phyloP scores from a whole-genome alignment of 1,284 basidiomycete genomes.

The Heterobasidion occidentale region DNA sequence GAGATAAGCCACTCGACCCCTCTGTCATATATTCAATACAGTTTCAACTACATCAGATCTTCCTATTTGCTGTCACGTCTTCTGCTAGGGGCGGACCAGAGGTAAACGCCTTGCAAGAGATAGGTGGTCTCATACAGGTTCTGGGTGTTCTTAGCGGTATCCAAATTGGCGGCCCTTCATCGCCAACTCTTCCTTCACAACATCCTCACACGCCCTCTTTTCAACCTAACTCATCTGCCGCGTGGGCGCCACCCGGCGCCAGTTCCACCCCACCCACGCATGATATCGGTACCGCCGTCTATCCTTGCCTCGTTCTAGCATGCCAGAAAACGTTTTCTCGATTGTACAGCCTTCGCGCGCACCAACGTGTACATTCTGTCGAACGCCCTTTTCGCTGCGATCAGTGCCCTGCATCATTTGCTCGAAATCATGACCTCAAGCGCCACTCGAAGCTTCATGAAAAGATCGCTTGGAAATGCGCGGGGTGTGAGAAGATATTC shows the following conservation, averaged over 20 bases:
- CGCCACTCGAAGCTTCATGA: conserved; percentile 63
- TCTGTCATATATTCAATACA: conserved; percentile 57
- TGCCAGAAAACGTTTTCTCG: conserved; percentile 63
- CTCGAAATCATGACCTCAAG: conserved; percentile 69
- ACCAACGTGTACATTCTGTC: conserved; percentile 54
- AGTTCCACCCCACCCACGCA: conserved; percentile 20
- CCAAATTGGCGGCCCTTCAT: conserved; percentile 40
- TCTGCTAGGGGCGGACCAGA: conserved; percentile 43
- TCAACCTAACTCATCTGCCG: conserved; percentile 17
- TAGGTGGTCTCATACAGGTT: conserved; percentile 68
- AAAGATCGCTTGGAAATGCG: conserved; percentile 61
- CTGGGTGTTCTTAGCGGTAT: conserved; percentile 69
- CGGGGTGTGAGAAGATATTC: conserved; percentile 63
- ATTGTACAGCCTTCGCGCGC: conserved; percentile 56
- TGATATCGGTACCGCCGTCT: conserved; percentile 66
- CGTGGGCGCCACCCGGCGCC: conserved; percentile 15
- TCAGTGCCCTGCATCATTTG: conserved; percentile 62
- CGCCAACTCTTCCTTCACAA: conserved; percentile 26
- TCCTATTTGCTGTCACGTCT: conserved; percentile 66
- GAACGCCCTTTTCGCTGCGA: conserved; percentile 58
- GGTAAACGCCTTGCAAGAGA: conserved; percentile 56
- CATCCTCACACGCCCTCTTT: conserved; percentile 11
- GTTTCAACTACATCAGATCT: conserved; percentile 61
- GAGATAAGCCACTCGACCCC: conserved; percentile 35
- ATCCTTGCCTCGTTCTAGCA: conserved; percentile 54